phyloP scores from a whole-genome alignment of 78 protist genomes.

The Diacronema lutheri region DNA sequence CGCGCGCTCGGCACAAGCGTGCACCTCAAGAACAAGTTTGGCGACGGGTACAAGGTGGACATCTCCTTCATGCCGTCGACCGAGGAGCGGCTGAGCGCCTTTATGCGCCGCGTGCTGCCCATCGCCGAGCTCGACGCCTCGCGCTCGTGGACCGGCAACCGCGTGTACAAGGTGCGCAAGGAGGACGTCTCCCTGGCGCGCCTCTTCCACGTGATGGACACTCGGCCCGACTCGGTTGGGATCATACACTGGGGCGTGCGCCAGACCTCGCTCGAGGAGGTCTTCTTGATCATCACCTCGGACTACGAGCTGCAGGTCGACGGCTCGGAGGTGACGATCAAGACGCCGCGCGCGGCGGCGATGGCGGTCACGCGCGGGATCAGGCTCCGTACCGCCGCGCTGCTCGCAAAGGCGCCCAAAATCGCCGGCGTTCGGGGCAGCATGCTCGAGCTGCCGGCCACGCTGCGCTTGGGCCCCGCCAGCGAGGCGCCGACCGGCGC shows the following conservation, averaged over 20 bases:
- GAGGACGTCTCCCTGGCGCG: neutral
- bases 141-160: neutral
- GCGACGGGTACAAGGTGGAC: conserved; percentile 65
- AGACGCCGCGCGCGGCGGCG: no score
- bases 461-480: no score
- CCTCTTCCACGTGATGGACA: neutral
- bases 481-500: no score
- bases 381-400: no score
- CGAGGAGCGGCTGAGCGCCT: neutral
- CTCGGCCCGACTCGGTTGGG: neutral
- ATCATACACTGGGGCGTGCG: neutral
- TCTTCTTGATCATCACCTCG: conserved; percentile 42
- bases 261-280: conserved; percentile 63
- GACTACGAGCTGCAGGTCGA: no score
- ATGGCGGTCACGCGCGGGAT: no score
- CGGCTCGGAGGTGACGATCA: no score
- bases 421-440: no score
- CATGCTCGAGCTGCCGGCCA: no score
- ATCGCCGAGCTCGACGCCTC: neutral
- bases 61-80: neutral
- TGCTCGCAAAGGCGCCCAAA: no score
- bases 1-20: conserved; percentile 59
- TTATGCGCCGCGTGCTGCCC: neutral
- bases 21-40: conserved; percentile 69
- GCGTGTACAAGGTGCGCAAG: neutral